Conservation (phyloP, 495 filamentous ascomycete species). For the Penicillium crystallinum region DNA sequence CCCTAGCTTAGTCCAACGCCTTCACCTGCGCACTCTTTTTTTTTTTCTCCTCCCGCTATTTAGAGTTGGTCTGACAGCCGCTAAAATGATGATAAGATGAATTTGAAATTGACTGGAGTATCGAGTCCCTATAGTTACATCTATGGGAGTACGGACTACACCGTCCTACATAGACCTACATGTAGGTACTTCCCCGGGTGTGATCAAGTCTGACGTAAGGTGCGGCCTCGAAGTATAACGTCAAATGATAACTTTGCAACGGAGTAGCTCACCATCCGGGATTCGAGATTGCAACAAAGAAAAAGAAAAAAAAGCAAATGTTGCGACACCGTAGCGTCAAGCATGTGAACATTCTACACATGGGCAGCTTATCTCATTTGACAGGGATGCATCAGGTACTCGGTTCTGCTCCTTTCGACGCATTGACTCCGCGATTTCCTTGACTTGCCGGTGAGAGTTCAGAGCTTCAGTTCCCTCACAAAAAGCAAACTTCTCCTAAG, state of each 20-base stretch:
- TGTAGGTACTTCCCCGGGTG: too few species aligned
- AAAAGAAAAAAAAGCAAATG: neutral
- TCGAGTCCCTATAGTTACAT: too few species aligned
- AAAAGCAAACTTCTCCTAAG: neutral
- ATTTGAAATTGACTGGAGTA: neutral
- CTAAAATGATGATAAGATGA: slow-evolving; percentile 23
- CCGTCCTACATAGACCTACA: too few species aligned
- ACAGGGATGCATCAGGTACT: neutral
- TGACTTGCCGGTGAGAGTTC: neutral
- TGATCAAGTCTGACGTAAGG: neutral
- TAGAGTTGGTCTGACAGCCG: slow-evolving; percentile 28
- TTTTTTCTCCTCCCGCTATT: slow-evolving; percentile 17
- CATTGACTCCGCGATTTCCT: neutral
- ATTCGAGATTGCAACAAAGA: neutral
- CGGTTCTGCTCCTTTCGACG: neutral
- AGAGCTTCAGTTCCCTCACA: neutral
- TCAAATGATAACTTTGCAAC: neutral
- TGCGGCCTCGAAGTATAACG: neutral
- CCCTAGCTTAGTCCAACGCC: neutral
- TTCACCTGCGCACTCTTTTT: too few species aligned
- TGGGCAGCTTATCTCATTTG: neutral
- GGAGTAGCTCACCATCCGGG: neutral
- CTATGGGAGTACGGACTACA: neutral
- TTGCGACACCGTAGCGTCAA: too few species aligned
- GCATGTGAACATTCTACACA: slow-evolving; percentile 1